phyloP scores from a whole-genome alignment of 805 yeast species.

The Teunomyces stri region DNA sequence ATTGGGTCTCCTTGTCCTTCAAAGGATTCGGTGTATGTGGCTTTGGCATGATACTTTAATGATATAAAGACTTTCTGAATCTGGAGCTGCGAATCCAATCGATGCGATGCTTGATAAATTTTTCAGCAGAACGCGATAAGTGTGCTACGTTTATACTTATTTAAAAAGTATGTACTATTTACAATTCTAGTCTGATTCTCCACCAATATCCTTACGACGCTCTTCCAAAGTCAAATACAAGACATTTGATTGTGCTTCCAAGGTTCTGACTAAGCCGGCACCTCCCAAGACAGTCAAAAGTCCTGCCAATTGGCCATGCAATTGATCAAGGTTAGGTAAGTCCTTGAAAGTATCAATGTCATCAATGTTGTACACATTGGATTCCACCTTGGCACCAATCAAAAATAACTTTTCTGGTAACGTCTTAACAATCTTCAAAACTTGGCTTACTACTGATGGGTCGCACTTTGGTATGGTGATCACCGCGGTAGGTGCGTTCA shows the following conservation, averaged over 20 bases:
- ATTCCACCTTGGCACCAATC: slow-evolving; percentile 82
- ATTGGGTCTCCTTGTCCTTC: slow-evolving; percentile 18
- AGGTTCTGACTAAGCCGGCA: slow-evolving; percentile 80
- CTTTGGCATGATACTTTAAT: neutral
- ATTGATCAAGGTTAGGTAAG: slow-evolving; percentile 65
- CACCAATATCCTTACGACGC: slow-evolving; percentile 44
- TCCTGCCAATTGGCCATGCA: slow-evolving; percentile 82
- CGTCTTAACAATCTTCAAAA: slow-evolving; percentile 58
- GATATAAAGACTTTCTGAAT: no score
- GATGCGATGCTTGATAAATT: slow-evolving; percentile 5
- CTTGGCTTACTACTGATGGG: slow-evolving; percentile 63
- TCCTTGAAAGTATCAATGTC: slow-evolving; percentile 64
- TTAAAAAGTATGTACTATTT: neutral
- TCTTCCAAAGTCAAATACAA: slow-evolving; percentile 75
- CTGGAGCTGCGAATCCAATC: neutral
- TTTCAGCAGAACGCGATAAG: slow-evolving; percentile 4
- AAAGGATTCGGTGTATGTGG: slow-evolving; percentile 4
- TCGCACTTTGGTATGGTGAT: slow-evolving; percentile 66
- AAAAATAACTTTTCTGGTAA: slow-evolving; percentile 74
- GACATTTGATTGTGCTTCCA: slow-evolving; percentile 63
- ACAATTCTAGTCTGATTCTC: slow-evolving; percentile 15
- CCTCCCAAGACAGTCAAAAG: slow-evolving; percentile 83
- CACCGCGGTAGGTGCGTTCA: slow-evolving; percentile 85
- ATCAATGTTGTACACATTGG: slow-evolving; percentile 48
- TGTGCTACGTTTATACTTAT: neutral